Percentiles rank a stretch among this genome's conserved stretches.
Evolutionary conservation across 768 basidiomycete genomes (phyloP).

Genomic region (Grammothele lineata): DNA sequence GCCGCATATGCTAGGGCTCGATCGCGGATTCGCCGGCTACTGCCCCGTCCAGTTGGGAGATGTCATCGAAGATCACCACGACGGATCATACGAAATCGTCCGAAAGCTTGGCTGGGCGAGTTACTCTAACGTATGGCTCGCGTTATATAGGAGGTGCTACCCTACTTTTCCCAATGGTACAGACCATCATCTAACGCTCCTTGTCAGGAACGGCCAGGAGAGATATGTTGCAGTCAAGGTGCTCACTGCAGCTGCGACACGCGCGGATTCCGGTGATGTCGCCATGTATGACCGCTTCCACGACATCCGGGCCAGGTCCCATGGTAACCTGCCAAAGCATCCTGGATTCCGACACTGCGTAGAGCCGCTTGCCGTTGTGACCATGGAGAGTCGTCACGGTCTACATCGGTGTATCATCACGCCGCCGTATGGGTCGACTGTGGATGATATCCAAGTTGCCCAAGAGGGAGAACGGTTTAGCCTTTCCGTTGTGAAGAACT

Average conservation of each 20-base stretch:
- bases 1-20: neutral
- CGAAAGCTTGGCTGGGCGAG: constrained; percentile 30
- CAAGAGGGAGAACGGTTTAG: neutral
- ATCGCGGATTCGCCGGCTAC: neutral
- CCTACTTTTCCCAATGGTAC: neutral
- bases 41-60: neutral
- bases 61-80: neutral
- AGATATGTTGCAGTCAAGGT: neutral
- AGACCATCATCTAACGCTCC: neutral
- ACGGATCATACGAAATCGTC: constrained; percentile 29
- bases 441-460: neutral
- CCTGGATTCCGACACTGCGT: neutral
- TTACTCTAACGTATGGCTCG: constrained; percentile 16
- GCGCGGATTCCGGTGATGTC: neutral
- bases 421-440: neutral
- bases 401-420: constrained; percentile 2
- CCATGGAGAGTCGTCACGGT: neutral
- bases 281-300: neutral
- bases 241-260: neutral
- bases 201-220: neutral
- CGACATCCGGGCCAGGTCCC: neutral
- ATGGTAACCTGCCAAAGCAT: neutral
- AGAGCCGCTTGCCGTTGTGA: neutral
- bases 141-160: neutral
- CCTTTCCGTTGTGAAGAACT: neutral